These are phyloP conservation scores for Davidsoniella eucalypti DNA, from an alignment of 2,329 filamentous ascomycete genomes.

Conservation along the genomic window DNA sequence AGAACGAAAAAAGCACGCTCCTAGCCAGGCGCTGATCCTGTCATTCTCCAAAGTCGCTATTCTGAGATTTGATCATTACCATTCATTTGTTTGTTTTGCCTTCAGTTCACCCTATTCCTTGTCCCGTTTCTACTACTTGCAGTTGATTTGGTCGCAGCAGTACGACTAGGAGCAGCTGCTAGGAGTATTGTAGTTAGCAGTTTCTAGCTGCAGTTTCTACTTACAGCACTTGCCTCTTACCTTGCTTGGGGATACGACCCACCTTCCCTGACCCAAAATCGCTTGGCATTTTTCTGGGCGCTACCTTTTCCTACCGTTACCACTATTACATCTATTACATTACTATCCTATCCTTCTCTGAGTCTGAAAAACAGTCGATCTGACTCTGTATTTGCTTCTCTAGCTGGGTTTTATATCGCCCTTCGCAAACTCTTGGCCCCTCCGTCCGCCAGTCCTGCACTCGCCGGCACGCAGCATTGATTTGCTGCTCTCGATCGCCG, in stretches of 20 bases:
- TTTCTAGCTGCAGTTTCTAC: neutral
- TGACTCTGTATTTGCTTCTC: neutral
- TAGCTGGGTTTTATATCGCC: neutral
- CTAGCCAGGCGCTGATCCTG: too few relatives aligned
- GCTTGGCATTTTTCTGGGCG: conserved; percentile 2
- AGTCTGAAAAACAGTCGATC: neutral
- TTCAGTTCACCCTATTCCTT: too few relatives aligned
- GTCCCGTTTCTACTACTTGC: neutral
- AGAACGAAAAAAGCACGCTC: too few relatives aligned
- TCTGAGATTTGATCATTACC: too few relatives aligned
- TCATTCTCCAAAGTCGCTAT: too few relatives aligned
- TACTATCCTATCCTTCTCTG: neutral
- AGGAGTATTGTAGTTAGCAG: neutral
- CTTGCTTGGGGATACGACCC: conserved; percentile 3
- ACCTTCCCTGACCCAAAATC: neutral
- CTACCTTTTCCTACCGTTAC: conserved; percentile 2
- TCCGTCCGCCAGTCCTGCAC: neutral
- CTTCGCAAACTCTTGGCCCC: neutral
- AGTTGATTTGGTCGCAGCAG: neutral
- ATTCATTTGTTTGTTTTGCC: too few relatives aligned
- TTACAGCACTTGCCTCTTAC: neutral
- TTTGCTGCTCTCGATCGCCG: neutral
- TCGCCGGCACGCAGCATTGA: neutral
- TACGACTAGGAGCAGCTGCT: too few relatives aligned
- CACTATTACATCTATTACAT: neutral